A percentile compares a stretch with the other conserved stretches of the same genome.
Evolutionary conservation across 768 basidiomycete genomes (phyloP).

Genomic region (Leucocoprinus leucothites): DNA sequence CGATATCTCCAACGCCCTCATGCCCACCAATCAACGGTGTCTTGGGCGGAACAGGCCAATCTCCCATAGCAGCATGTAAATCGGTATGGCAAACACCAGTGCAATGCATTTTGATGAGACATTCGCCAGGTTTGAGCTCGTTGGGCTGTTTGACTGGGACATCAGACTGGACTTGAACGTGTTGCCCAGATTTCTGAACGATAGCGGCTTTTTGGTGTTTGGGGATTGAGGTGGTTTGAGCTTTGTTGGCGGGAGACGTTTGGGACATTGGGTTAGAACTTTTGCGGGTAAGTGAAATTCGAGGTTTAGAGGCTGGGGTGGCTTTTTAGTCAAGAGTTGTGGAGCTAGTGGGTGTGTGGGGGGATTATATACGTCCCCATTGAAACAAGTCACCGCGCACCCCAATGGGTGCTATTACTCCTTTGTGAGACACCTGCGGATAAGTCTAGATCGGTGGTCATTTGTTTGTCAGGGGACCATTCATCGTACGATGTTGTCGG

Average conservation of each 20-base stretch:
- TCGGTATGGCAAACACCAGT: slow-evolving; percentile 90
- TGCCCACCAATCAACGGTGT: slow-evolving; percentile 78
- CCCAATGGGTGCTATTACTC: no score
- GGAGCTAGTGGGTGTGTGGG: no score
- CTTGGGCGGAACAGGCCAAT: slow-evolving; percentile 76
- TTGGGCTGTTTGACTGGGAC: slow-evolving; percentile 53
- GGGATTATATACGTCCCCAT: no score
- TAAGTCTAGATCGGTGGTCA: no score
- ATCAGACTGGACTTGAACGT: slow-evolving; percentile 38
- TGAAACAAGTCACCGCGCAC: no score
- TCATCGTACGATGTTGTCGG: no score
- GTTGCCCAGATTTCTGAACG: slow-evolving; percentile 29
- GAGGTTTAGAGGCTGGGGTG: no score
- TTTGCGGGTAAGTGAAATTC: no score
- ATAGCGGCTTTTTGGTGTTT: slow-evolving; percentile 42
- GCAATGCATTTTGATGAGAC: slow-evolving; percentile 71
- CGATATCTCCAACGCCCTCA: slow-evolving; percentile 78
- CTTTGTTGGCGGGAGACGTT: background rate
- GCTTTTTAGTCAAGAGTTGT: no score
- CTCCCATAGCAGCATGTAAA: slow-evolving; percentile 68
- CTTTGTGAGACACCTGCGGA: no score
- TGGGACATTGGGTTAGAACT: slow-evolving; percentile 9
- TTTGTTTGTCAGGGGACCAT: no score
- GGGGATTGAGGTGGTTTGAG: slow-evolving; percentile 26
- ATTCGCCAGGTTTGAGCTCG: slow-evolving; percentile 65